phyloP scores from a whole-genome alignment of 2,329 filamentous ascomycete species.

The Penicillium griseofulvum region DNA sequence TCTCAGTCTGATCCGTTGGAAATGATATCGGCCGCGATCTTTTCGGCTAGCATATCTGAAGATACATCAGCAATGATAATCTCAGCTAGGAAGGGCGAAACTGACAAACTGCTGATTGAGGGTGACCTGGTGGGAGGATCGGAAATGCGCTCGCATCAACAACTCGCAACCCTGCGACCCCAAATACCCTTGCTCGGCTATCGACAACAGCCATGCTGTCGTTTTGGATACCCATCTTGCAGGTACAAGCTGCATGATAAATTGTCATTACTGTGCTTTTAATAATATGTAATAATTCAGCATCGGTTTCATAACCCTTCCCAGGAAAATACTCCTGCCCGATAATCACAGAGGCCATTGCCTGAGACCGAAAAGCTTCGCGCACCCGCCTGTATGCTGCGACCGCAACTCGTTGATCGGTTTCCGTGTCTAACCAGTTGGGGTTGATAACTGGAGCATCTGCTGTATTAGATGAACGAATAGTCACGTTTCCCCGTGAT shows the following conservation, averaged over 20 bases:
- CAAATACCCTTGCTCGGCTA: slow-evolving; percentile 31
- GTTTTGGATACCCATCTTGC: slow-evolving; percentile 30
- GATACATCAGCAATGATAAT: not conserved
- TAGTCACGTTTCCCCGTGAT: too few relatives aligned
- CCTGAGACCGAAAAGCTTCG: too few relatives aligned
- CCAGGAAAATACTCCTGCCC: slow-evolving; percentile 41
- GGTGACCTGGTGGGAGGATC: slow-evolving; percentile 42
- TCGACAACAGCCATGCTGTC: slow-evolving; percentile 37
- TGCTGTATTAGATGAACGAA: too few relatives aligned
- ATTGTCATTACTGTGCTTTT: slow-evolving; percentile 27
- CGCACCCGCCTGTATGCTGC: too few relatives aligned
- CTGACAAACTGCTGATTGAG: slow-evolving; percentile 42
- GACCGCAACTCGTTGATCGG: too few relatives aligned
- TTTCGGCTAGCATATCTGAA: slow-evolving; percentile 45
- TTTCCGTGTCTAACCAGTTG: too few relatives aligned
- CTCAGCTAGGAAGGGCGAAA: not conserved
- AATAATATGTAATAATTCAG: slow-evolving; percentile 42
- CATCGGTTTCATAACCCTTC: slow-evolving; percentile 40
- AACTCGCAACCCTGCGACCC: slow-evolving; percentile 33
- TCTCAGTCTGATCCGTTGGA: not conserved
- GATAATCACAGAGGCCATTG: slow-evolving; percentile 2
- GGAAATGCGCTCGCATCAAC: slow-evolving; percentile 41
- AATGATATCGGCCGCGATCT: slow-evolving; percentile 38
- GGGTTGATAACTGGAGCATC: too few relatives aligned
- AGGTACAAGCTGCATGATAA: slow-evolving; percentile 33